Evolutionary conservation across 305 asterid genomes (phyloP), one percentile per base, ranked within the genome.

Genomic region (Fraxinus xanthoxyloides): DNA sequence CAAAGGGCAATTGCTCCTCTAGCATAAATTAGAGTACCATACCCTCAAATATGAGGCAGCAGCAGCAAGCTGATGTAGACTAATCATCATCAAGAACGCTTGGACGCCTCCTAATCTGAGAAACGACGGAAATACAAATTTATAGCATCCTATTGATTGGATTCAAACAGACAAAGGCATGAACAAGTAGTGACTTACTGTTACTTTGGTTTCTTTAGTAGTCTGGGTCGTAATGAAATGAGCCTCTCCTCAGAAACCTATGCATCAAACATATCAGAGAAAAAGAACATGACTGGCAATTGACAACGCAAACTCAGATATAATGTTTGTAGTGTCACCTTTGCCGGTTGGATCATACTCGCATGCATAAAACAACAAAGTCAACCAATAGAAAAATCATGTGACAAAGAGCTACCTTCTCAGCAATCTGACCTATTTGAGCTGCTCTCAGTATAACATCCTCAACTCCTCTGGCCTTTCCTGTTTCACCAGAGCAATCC

Each of bases 381-480:
- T 10, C n/a, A 43, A 46, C 54, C n/a, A 2, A 46, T 46, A 46
- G 54, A 46, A 46, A 10, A 10, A 77, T 38, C 36, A 35, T 61
- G 43, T 30, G 23, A 67, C 28, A 77, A 35, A 12, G 31, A 80
- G 26, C 69, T 85, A 92, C 99, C 97, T 91, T 92, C 85, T 92
- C 99, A 12, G 78, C 88, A 78, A 93, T 91, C 89, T 95, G 99
- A 79, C 99, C 97, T 87, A 75, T 79, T 63, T 93, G 95, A 80
- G 96, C 98, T 77, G 98, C 92, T 88, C 99, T 88, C 65, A 95
- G 82, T 70, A 95, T 87, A 15, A 92, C 94, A 90, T 95, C 99
- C 88, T 94, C 99, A 35, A 94, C 98, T 74, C 98, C 98, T 88
- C 97, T 90, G 83, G 99, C 98, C 89, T 95, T 95, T 32, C 98